These are phyloP conservation scores for Agrostemma githago DNA, from an alignment of 148 eudicot species.

Conservation along the genomic window DNA sequence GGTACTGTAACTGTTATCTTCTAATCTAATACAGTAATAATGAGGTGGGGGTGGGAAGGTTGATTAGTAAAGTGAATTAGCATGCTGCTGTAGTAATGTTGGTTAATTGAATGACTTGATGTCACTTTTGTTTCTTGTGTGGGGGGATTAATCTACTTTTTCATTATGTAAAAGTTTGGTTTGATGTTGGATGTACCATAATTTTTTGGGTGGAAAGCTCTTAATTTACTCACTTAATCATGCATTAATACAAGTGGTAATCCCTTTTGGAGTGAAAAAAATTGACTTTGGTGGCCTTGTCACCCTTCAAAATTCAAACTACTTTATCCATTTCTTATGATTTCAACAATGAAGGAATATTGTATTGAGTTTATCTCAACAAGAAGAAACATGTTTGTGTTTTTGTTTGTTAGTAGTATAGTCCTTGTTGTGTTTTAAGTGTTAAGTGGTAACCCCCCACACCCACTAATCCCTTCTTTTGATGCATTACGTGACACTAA, in stretches of 20 bases:
- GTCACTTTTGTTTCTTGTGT: constrained; percentile 8
- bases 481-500: constrained; percentile 18
- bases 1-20: not conserved
- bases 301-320: constrained; percentile 14
- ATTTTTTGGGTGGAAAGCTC: constrained; percentile 14
- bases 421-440: not conserved
- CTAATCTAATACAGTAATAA: too few species aligned
- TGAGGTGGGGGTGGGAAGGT: not conserved
- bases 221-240: constrained; percentile 13
- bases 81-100: constrained; percentile 1
- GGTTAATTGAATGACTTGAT: constrained; percentile 9
- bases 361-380: not conserved
- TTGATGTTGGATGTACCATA: constrained; percentile 20
- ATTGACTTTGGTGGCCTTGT: constrained; percentile 9
- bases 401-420: not conserved
- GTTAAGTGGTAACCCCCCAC: not conserved
- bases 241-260: not conserved
- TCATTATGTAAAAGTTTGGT: constrained; percentile 23
- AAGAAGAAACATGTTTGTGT: not conserved
- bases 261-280: constrained; percentile 14
- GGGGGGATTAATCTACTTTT: constrained; percentile 23
- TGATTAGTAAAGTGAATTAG: not conserved
- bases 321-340: constrained; percentile 10
- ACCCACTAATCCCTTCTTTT: constrained; percentile 17
- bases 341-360: not conserved